These are phyloP conservation scores for Amauroascus verrucosus DNA, from an alignment of 2,329 filamentous ascomycete species.

Conservation along the genomic window DNA sequence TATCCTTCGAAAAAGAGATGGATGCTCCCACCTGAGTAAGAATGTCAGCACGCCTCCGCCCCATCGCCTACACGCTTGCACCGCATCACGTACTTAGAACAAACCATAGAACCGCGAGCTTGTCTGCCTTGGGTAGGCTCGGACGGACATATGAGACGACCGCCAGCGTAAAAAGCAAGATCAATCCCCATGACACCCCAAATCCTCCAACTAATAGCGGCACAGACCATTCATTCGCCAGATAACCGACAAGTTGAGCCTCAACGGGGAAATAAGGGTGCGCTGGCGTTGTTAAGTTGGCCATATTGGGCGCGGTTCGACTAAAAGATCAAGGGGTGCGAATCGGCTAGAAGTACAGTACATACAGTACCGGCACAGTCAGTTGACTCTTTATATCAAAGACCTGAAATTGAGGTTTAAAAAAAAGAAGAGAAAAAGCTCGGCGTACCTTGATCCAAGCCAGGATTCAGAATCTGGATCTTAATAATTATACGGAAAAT, in stretches of 20 bases:
- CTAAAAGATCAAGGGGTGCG: not conserved
- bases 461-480: not conserved
- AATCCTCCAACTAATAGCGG: conserved; percentile 52
- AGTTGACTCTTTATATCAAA: not conserved
- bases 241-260: conserved; percentile 52
- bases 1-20: conserved; percentile 83
- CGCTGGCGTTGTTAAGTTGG: conserved; percentile 16
- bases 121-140: conserved; percentile 45
- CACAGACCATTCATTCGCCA: conserved; percentile 55
- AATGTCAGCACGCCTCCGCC: not conserved
- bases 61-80: conserved; percentile 15
- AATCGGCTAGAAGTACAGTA: not conserved
- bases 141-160: conserved; percentile 46
- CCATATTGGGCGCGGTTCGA: conserved; percentile 11
- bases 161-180: conserved; percentile 49
- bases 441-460: not conserved
- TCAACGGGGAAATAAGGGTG: conserved; percentile 66
- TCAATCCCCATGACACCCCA: conserved; percentile 43
- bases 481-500: too few species aligned
- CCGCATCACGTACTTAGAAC: conserved; percentile 52
- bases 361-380: too few species aligned
- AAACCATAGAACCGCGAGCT: conserved; percentile 61
- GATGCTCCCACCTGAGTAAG: conserved; percentile 39
- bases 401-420: not conserved
- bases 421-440: not conserved